A percentile compares a stretch with the other conserved stretches of the same genome.
Evolutionary conservation across 1,284 basidiomycete species (phyloP).

Genomic region (Heimioporus retisporus): DNA sequence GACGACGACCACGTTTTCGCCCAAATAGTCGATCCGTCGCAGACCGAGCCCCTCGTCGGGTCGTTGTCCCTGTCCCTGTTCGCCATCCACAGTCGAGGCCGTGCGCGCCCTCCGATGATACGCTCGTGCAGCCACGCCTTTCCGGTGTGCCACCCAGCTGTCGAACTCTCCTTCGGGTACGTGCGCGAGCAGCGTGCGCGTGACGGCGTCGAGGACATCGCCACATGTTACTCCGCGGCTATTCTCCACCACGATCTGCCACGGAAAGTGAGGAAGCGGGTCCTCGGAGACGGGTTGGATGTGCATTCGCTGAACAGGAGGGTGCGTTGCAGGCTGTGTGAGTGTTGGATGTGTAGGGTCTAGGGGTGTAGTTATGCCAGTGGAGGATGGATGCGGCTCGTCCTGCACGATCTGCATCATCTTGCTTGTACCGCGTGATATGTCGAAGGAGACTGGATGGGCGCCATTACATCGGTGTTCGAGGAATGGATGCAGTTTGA

Average conservation of each 20-base stretch:
- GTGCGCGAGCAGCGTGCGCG: conserved; percentile 56
- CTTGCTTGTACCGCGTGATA: conserved; percentile 40
- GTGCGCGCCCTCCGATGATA: conserved; percentile 43
- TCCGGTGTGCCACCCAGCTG: conserved; percentile 47
- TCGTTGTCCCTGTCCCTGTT: not conserved
- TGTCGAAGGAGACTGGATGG: conserved; percentile 60
- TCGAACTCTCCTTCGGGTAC: conserved; percentile 54
- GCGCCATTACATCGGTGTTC: conserved; percentile 55
- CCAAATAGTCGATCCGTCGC: conserved; percentile 62
- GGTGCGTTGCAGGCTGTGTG: conserved; percentile 67
- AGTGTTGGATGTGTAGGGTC: conserved; percentile 30
- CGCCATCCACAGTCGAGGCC: not conserved
- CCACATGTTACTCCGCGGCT: conserved; percentile 56
- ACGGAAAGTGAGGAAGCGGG: conserved; percentile 55
- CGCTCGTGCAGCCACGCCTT: conserved; percentile 45
- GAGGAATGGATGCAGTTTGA: conserved; percentile 35
- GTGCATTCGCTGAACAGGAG: conserved; percentile 63
- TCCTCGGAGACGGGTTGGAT: conserved; percentile 64
- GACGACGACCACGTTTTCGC: conserved; percentile 49
- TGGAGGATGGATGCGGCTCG: no score
- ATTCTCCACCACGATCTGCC: conserved; percentile 64
- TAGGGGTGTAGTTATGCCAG: conserved; percentile 33
- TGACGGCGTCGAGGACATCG: conserved; percentile 62
- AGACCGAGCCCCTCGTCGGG: conserved; percentile 45
- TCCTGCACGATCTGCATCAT: not conserved